Base-by-base conservation (phyloP, 129 eudicot genomes). In the Mikania micrantha region DNA sequence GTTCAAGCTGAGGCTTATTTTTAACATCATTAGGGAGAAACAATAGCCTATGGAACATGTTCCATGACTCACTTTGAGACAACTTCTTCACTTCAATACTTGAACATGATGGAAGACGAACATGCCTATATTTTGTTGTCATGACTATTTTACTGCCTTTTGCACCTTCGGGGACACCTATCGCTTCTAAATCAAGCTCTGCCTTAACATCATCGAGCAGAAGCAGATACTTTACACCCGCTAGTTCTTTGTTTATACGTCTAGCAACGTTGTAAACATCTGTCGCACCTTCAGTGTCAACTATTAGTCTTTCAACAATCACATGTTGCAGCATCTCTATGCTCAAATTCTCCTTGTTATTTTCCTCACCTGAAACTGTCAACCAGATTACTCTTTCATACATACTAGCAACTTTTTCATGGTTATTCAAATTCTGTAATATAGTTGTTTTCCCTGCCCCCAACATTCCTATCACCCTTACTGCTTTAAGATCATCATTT, bases 361-460 rank as follows among this genome's bases (percentile, higher is more conserved):
- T 47, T 48, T 71, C 77, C 54, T 70, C 77, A 16, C 60, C 71
- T 17, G 81, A 71, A 11, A 77, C 66, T 7, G 75, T 71, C 63
- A 77, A 44, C 81, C 77, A 77, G 9, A 77, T 35, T 2, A 71
- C 73, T 34, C 38, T 54, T 13, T 77, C 62, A 44, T 63, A 77
- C 68, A 71, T 29, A 50, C 59, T 4, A 16, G 72, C 77, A 71
- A 71, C 77, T 21, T 42, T 77, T 70, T 70, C 77, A 71, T 70
- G 72, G 68, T 77, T 77, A 71, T 77, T 77, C 63, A 77, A 64
- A 48, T 77, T 77, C 63, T 70, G 50, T 73, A 77, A 9, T 42
- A 77, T 71, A 2, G 81, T 64, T 7, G 81, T 77, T 48, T 77
- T 77, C 42, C 77, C 81, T 2, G 65, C 73, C 12, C 77, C 81